These are phyloP conservation scores for Leishmania amazonensis DNA, from an alignment of 208 protist genomes.

Conservation along the genomic window DNA sequence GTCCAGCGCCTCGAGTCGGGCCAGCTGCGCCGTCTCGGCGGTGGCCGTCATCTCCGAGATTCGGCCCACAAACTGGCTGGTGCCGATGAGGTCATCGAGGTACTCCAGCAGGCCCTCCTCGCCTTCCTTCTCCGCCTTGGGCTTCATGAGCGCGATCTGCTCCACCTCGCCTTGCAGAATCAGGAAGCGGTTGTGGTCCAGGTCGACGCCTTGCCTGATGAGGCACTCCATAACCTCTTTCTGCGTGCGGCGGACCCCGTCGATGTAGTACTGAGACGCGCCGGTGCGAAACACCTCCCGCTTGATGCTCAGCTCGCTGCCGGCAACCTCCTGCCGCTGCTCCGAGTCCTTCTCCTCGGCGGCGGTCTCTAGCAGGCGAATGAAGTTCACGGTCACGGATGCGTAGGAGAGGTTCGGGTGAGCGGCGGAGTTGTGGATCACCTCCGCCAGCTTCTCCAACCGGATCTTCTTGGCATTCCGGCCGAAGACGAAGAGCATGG, in stretches of 20 bases:
- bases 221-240: conserved; percentile 92
- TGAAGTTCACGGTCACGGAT: conserved; percentile 98
- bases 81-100: conserved; percentile 99
- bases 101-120: conserved; percentile 99
- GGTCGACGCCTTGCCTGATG: conserved; percentile 97
- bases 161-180: conserved; percentile 99
- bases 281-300: conserved; percentile 93
- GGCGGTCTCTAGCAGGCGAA: conserved; percentile 90
- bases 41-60: conserved; percentile 88
- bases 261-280: conserved; percentile 96
- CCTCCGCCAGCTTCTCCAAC: conserved; percentile 96
- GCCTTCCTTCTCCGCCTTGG: conserved; percentile 96
- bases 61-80: conserved; percentile 87
- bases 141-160: conserved; percentile 99
- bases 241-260: conserved; percentile 68
- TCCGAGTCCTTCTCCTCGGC: conserved; percentile 54
- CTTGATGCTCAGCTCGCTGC: conserved; percentile 94
- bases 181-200: conserved; percentile 99
- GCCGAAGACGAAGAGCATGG: conserved; percentile 99
- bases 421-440: conserved; percentile 99
- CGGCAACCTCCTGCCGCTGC: conserved; percentile 88
- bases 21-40: conserved; percentile 94
- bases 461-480: conserved; percentile 98
- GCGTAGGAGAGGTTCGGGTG: conserved; percentile 92
- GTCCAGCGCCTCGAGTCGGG: conserved; percentile 93